phyloP scores from a whole-genome alignment of 2,329 filamentous ascomycete genomes.

The Colletotrichum sp. region DNA sequence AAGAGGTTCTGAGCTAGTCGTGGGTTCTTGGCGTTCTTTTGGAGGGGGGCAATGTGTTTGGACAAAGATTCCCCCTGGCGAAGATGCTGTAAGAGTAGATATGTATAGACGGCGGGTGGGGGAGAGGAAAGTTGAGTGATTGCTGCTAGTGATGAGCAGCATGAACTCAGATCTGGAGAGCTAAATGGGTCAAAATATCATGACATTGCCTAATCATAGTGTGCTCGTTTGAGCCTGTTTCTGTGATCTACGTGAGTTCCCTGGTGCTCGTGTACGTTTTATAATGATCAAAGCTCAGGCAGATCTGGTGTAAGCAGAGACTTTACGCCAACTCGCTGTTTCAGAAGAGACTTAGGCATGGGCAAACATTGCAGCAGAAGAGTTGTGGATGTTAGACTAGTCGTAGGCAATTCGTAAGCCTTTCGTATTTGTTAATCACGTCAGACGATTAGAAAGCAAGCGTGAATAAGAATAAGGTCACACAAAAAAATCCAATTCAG shows the following conservation, averaged over 20 bases:
- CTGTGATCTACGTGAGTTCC: neutral
- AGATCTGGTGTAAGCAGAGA: too few species aligned
- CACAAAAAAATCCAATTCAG: too few species aligned
- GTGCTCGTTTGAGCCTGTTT: neutral
- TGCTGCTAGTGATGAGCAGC: neutral
- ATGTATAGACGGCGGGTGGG: neutral
- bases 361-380: too few species aligned
- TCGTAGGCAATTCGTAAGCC: too few species aligned
- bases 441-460: too few species aligned
- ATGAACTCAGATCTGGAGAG: neutral
- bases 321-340: too few species aligned
- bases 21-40: neutral
- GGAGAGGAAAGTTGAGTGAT: neutral
- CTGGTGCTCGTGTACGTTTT: neutral
- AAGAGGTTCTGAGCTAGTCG: neutral
- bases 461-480: too few species aligned
- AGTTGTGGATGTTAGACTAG: too few species aligned
- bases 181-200: neutral
- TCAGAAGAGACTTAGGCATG: too few species aligned
- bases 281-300: neutral
- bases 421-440: too few species aligned
- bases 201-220: neutral
- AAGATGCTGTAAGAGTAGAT: neutral
- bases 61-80: neutral
- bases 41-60: neutral